Evolutionary conservation across 345 rosid genomes (phyloP).

Genomic region (Cardamine occulta): DNA sequence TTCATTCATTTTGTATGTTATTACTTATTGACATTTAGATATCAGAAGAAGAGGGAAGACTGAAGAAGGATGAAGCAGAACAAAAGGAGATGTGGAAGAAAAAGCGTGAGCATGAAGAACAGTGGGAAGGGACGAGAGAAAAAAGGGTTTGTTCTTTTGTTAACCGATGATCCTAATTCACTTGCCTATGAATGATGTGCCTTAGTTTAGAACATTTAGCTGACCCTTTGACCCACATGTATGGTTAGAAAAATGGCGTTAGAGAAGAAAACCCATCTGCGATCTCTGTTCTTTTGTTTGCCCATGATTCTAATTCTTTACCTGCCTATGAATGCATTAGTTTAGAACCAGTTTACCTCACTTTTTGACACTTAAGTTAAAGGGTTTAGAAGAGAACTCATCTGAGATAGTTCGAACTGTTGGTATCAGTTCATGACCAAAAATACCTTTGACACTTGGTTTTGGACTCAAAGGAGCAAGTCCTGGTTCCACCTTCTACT

Average conservation of each 20-base stretch:
- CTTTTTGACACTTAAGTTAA: not conserved
- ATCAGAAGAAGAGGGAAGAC: constrained; percentile 97
- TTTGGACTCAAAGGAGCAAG: constrained; percentile 3
- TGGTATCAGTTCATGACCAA: not conserved
- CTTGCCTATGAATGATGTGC: constrained; percentile 16
- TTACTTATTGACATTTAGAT: constrained; percentile 54
- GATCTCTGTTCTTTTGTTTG: not conserved
- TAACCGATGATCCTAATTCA: not conserved
- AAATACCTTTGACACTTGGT: constrained; percentile 12
- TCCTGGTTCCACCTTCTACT: not conserved
- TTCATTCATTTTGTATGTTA: constrained; percentile 27
- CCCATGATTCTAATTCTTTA: not conserved
- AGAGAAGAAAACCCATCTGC: not conserved
- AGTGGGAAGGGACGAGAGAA: constrained; percentile 99
- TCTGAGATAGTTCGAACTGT: not conserved
- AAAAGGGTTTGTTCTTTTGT: constrained; percentile 61
- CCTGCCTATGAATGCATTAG: constrained; percentile 13
- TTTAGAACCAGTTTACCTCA: constrained; percentile 8
- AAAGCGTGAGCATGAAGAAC: constrained; percentile 97
- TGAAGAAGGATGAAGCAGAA: constrained; percentile 98
- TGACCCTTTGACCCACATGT: not conserved
- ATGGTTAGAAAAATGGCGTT: constrained; percentile 8
- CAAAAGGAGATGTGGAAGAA: constrained; percentile 96
- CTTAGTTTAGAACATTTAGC: constrained; percentile 11
- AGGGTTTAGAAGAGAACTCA: constrained; percentile 2